A percentile compares a stretch with the other conserved stretches of the same genome.
phyloP scores from a whole-genome alignment of 139 green algal genomes.

The Gonium pectorale region DNA sequence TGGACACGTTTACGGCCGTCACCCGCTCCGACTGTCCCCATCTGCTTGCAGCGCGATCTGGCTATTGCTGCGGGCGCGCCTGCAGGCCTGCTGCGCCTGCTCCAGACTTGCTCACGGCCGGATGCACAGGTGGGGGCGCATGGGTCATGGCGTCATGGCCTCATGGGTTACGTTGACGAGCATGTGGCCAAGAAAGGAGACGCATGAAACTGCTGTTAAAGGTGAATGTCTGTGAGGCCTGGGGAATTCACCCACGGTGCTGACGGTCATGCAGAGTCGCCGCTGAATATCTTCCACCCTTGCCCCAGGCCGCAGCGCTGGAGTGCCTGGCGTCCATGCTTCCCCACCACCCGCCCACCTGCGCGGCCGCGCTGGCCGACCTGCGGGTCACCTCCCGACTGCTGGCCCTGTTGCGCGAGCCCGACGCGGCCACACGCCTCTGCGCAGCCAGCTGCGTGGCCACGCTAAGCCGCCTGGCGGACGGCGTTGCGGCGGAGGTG shows the following conservation, averaged over 20 bases:
- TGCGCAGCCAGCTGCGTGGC: conserved; percentile 21
- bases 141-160: too few species aligned
- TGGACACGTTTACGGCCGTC: too few species aligned
- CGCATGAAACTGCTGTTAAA: too few species aligned
- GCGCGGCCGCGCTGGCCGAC: not conserved
- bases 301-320: conserved; percentile 38
- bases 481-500: conserved; percentile 10
- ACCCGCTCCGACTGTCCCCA: too few species aligned
- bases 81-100: conserved; percentile 1
- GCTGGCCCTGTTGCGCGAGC: conserved; percentile 3
- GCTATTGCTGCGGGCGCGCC: not conserved
- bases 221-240: too few species aligned
- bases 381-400: not conserved
- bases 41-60: not conserved
- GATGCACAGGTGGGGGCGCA: conserved; percentile 14
- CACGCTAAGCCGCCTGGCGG: not conserved
- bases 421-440: not conserved
- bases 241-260: too few species aligned
- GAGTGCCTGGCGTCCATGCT: conserved; percentile 27
- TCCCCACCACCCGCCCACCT: conserved; percentile 4
- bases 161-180: too few species aligned
- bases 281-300: too few species aligned
- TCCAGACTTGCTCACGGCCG: conserved; percentile 13
- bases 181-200: too few species aligned
- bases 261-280: too few species aligned